Percentiles rank a stretch among this genome's conserved stretches.
These are phyloP conservation scores for Ophiostoma pallidulum DNA, from an alignment of 2,329 filamentous ascomycete genomes.

Conservation along the genomic window DNA sequence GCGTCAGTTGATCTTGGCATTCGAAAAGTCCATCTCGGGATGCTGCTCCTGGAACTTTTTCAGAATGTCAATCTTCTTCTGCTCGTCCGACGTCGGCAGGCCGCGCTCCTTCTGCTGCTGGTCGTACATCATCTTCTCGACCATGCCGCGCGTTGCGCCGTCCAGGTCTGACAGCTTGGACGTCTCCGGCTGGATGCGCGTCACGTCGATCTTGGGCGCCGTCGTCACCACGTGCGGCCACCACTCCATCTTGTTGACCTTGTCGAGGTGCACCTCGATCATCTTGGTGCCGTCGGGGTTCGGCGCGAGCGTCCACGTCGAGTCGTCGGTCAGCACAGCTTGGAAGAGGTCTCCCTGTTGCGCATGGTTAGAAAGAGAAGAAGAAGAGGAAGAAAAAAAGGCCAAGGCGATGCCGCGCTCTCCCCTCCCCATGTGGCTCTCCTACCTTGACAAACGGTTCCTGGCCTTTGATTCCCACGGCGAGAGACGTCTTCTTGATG, in stretches of 20 bases:
- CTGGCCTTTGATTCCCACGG: conserved; percentile 80
- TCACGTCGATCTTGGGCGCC: conserved; percentile 87
- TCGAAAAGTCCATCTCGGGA: conserved; percentile 63
- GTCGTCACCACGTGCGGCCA: conserved; percentile 84
- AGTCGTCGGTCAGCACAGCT: conserved; percentile 72
- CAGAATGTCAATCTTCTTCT: conserved; percentile 88
- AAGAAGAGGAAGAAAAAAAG: background rate
- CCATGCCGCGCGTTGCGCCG: conserved; percentile 90
- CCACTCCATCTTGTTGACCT: conserved; percentile 91
- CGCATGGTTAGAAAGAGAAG: background rate
- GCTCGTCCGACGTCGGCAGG: conserved; percentile 81
- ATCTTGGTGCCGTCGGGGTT: conserved; percentile 18
- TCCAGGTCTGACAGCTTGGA: conserved; percentile 87
- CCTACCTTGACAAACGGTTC: conserved; percentile 70
- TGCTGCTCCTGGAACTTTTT: conserved; percentile 83
- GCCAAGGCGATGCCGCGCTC: no score
- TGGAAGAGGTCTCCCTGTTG: conserved; percentile 74
- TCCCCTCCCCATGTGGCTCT: no score
- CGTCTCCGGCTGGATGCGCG: conserved; percentile 89
- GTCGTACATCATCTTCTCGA: conserved; percentile 99
- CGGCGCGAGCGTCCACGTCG: conserved; percentile 73
- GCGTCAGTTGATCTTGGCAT: conserved; percentile 52
- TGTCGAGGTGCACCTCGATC: conserved; percentile 19
- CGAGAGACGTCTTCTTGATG: conserved; percentile 68
- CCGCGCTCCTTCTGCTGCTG: conserved; percentile 94